phyloP scores from a whole-genome alignment of 2,329 filamentous ascomycete species.

The Colletotrichum sp. region DNA sequence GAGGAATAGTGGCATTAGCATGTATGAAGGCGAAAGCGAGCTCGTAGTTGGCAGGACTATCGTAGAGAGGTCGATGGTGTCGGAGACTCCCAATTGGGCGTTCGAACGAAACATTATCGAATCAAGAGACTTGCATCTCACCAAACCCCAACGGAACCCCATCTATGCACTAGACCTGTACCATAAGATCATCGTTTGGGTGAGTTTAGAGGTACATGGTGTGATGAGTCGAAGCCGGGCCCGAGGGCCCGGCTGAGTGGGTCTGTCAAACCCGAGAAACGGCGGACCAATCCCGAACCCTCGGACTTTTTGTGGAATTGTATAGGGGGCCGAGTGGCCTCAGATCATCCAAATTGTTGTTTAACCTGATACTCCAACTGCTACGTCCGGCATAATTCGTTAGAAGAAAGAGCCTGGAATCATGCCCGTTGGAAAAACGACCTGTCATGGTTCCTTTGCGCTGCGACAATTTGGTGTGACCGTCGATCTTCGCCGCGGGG shows the following conservation, averaged over 20 bases:
- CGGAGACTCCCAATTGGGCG: not conserved
- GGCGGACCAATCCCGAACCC: not conserved
- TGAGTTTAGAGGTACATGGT: not conserved
- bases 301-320: not conserved
- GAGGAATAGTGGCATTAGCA: not conserved
- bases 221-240: not conserved
- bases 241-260: not conserved
- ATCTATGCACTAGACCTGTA: not conserved
- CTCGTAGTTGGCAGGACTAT: not conserved
- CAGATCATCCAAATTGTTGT: not conserved
- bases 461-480: not conserved
- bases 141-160: not conserved
- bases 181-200: not conserved
- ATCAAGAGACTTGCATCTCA: not conserved
- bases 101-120: not conserved
- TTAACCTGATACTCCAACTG: fast-evolving
- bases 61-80: not conserved
- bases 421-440: not conserved
- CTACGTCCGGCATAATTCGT: not conserved
- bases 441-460: not conserved
- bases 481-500: not conserved
- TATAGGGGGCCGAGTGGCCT: not conserved
- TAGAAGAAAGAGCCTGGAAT: not conserved
- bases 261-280: not conserved
- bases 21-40: not conserved